Evolutionary conservation across 176 grass and related monocot genomes (phyloP).

Genomic region (Saccharum officinarum): DNA sequence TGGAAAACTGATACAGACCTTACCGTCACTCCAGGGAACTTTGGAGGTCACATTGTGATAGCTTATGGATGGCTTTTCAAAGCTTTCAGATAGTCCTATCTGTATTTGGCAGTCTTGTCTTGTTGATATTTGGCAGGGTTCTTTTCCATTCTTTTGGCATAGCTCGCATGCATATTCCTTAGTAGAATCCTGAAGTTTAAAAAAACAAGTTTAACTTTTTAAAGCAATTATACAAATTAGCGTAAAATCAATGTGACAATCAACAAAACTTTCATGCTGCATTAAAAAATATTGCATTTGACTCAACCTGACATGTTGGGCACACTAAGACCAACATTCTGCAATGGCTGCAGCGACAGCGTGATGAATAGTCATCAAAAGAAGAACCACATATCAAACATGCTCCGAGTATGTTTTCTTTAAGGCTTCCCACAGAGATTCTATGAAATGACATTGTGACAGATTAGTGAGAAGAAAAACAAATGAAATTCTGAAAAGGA

Average conservation of each 20-base stretch:
- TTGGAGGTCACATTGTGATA: slow-evolving; percentile 27
- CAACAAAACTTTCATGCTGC: slow-evolving; percentile 1
- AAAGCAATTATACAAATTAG: neutral
- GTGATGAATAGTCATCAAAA: slow-evolving; percentile 83
- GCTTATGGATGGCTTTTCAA: slow-evolving; percentile 23
- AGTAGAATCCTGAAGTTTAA: slow-evolving; percentile 40
- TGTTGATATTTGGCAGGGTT: slow-evolving; percentile 24
- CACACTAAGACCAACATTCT: slow-evolving; percentile 91
- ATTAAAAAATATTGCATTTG: neutral
- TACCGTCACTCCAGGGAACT: slow-evolving; percentile 62
- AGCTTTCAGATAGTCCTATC: slow-evolving; percentile 34
- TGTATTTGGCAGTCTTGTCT: slow-evolving; percentile 34
- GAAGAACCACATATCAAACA: slow-evolving; percentile 77
- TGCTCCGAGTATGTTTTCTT: slow-evolving; percentile 55
- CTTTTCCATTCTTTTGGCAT: slow-evolving; percentile 67
- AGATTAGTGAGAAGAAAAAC: slow-evolving; percentile 23
- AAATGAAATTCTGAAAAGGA: neutral
- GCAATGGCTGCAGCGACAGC: slow-evolving; percentile 72
- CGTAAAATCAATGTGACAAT: neutral
- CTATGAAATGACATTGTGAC: slow-evolving; percentile 32
- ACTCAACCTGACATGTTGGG: slow-evolving; percentile 54
- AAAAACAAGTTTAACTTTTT: neutral
- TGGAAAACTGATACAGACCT: slow-evolving; percentile 75
- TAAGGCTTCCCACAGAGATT: slow-evolving; percentile 78
- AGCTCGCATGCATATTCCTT: slow-evolving; percentile 74